Evolutionary conservation across 2,329 filamentous ascomycete genomes (phyloP), one percentile per base, ranked within the genome.

Genomic region (Colletotrichum eremochloae): DNA sequence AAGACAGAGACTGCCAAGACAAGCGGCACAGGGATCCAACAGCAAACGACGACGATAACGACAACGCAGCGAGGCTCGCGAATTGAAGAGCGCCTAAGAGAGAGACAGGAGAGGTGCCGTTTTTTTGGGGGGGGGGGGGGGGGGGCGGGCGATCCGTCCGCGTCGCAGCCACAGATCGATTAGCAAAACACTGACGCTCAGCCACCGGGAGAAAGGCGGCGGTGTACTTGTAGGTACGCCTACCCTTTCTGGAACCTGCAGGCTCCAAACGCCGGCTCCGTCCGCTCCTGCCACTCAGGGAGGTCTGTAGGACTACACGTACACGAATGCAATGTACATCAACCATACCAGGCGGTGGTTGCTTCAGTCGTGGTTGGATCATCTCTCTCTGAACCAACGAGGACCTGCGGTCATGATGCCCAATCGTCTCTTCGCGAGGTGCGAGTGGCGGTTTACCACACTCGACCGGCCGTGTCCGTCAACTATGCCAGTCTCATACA

Each of bases 131-230:
- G 24, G 24, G 24, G 24, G 24, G 24, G 24, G 24, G 24, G 24
- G 24, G 1, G 24, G 29, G 6, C 24, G 57, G 29, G 33, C 33
- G 55, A 57, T 24, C 20, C 20, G 36, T 29, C n/a, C 55, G 20
- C 55, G 46, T 69, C 48, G 60, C 66, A 72, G 70, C 70, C 66
- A 69, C 50, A 33, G 63, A 63, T 53, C 24, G 33, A 58, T 46
- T 31, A 31, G 36, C 48, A 20, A 42, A 48, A 46, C 46, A 48
- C 31, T 48, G 36, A 58, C 36, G 55, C n/a, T 52, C 50, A 68
- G 64, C 57, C 57, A 68, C 68, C 29, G 38, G 46, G 48, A 29
- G 55, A 57, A 44, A 44, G 58, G 58, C 46, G 40, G 31, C 65
- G 58, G 52, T 40, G 68, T 33, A 20, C 36, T 20, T 12, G 46